phyloP scores from a whole-genome alignment of 208 protist species.

The Ichthyophonus hoferi region DNA sequence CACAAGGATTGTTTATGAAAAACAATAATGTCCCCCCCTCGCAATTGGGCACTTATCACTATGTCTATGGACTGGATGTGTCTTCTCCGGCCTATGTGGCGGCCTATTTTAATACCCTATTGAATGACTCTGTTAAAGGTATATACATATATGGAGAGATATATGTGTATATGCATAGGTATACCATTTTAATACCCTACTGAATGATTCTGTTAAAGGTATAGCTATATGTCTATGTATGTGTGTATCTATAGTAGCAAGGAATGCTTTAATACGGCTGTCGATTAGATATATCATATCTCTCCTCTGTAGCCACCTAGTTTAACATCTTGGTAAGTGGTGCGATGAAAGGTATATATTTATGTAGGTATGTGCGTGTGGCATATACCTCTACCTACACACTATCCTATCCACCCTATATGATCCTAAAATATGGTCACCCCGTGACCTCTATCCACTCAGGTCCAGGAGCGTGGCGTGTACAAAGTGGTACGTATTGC shows the following conservation, averaged over 20 bases:
- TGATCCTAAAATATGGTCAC: no score
- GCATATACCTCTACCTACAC: no score
- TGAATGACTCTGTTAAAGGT: conserved; percentile 4
- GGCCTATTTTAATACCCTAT: conserved; percentile 25
- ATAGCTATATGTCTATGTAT: not conserved
- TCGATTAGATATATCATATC: no score
- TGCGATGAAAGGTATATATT: no score
- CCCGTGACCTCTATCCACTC: no score
- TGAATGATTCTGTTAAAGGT: conserved; percentile 6
- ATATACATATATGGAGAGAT: not conserved
- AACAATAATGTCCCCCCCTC: not conserved
- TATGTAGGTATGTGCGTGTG: no score
- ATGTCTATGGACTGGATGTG: not conserved
- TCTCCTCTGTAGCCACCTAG: no score
- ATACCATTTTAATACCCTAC: conserved; percentile 21
- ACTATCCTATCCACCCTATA: no score
- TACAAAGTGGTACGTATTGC: conserved; percentile 29
- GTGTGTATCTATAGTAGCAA: no score
- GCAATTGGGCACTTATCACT: conserved; percentile 21
- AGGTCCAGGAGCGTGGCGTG: not conserved
- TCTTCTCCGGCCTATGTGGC: not conserved
- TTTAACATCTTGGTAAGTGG: no score
- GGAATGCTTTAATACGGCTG: no score
- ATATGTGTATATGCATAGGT: no score
- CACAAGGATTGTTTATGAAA: not conserved